Percentiles rank a stretch among this genome's conserved stretches.
Conservation (phyloP, 495 filamentous ascomycete genomes). For the Physcia stellaris region DNA sequence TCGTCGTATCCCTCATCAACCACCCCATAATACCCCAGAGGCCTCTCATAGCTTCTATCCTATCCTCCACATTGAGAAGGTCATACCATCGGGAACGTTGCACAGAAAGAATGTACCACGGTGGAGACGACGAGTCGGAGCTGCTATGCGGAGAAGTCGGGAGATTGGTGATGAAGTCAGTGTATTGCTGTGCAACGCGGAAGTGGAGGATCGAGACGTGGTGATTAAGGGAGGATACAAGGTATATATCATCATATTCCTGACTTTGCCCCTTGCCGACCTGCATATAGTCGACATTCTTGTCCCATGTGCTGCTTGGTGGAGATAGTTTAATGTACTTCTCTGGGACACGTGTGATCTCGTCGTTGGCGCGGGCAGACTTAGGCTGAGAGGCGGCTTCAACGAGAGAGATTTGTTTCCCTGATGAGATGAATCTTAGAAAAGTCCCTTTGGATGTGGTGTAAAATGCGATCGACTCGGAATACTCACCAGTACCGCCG, state of each 20-base stretch:
- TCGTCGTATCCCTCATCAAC: conserved; percentile 48
- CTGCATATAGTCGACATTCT: conserved; percentile 53
- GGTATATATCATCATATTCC: conserved; percentile 54
- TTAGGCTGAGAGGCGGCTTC: background rate
- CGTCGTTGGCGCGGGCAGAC: conserved; percentile 24
- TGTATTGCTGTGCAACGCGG: conserved; percentile 52
- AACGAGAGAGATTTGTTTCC: background rate
- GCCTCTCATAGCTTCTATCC: conserved; percentile 54
- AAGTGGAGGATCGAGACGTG: conserved; percentile 66
- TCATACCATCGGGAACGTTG: conserved; percentile 69
- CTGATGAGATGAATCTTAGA: background rate
- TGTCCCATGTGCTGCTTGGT: conserved; percentile 61
- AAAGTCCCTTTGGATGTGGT: background rate
- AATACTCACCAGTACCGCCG: conserved; percentile 51
- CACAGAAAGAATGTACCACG: conserved; percentile 52
- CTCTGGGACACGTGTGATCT: conserved; percentile 32
- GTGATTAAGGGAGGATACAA: conserved; percentile 70
- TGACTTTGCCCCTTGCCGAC: conserved; percentile 47
- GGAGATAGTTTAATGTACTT: conserved; percentile 31
- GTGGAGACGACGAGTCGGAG: conserved; percentile 37
- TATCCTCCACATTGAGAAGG: conserved; percentile 51
- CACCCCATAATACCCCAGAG: conserved; percentile 68
- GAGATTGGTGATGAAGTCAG: conserved; percentile 34
- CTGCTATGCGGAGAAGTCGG: conserved; percentile 14
- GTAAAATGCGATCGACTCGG: conserved; percentile 32